Percentiles rank a stretch among this genome's conserved stretches.
phyloP scores from a whole-genome alignment of 257 asterid species.

The Nyctanthes arbortristis region DNA sequence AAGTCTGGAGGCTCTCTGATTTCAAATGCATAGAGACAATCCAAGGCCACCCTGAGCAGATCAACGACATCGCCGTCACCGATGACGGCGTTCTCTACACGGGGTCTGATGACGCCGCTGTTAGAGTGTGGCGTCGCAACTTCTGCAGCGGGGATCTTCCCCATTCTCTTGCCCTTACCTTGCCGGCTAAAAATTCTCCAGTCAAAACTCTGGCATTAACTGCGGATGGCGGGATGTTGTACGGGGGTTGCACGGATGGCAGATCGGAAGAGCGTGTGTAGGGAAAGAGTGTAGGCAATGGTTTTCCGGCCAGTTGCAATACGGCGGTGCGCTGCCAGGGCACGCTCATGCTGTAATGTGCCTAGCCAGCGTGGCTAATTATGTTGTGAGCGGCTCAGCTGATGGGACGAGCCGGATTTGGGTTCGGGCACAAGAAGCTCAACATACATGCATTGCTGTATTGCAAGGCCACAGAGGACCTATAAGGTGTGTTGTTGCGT shows the following conservation, averaged over 20 bases:
- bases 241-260: slow-evolving; percentile 92
- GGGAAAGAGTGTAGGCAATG: too few species aligned
- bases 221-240: slow-evolving; percentile 62
- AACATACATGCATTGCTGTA: slow-evolving; percentile 65
- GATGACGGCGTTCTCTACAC: slow-evolving; percentile 93
- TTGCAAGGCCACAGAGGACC: slow-evolving; percentile 87
- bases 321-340: slow-evolving; percentile 83
- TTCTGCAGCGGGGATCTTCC: slow-evolving; percentile 72
- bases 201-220: slow-evolving; percentile 67
- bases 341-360: slow-evolving; percentile 94
- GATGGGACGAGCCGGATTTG: slow-evolving; percentile 75
- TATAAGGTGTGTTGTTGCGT: slow-evolving; percentile 57
- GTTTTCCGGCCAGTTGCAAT: slow-evolving; percentile 85
- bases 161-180: slow-evolving; percentile 76
- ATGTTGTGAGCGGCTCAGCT: slow-evolving; percentile 78
- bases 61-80: slow-evolving; percentile 70
- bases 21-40: slow-evolving; percentile 89
- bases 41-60: slow-evolving; percentile 82
- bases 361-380: slow-evolving; percentile 47
- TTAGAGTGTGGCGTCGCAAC: slow-evolving; percentile 88
- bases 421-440: slow-evolving; percentile 64
- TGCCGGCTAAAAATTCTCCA: slow-evolving; percentile 80
- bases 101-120: slow-evolving; percentile 87
- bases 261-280: slow-evolving; percentile 79
- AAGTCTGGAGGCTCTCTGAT: slow-evolving; percentile 90